Conservation (phyloP, 2,329 filamentous ascomycete species). For the Seiridium unicorne region DNA sequence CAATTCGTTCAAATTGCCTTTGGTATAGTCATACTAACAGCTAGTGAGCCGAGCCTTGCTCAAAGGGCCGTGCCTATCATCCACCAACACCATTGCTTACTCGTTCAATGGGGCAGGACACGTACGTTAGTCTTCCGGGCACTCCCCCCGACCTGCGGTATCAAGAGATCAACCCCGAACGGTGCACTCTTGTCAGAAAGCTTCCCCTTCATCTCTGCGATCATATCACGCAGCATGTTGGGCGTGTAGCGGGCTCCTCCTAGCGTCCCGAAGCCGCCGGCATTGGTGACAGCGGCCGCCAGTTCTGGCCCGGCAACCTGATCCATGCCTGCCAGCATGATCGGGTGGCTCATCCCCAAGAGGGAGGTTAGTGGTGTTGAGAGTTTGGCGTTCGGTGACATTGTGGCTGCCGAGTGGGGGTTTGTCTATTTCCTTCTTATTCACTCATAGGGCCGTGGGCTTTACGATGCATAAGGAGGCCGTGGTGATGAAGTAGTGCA, state of each 20-base stretch:
- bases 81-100: not conserved
- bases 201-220: conserved; percentile 84
- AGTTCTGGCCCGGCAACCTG: conserved; percentile 92
- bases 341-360: conserved; percentile 91
- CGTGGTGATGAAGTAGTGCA: too few relatives aligned
- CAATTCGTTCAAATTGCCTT: conserved; percentile 26
- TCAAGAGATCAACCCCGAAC: conserved; percentile 32
- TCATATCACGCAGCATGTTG: conserved; percentile 91
- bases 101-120: not conserved
- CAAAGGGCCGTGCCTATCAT: not conserved
- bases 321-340: conserved; percentile 97
- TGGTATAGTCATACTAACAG: conserved; percentile 26
- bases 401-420: too few relatives aligned
- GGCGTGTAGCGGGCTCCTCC: conserved; percentile 92
- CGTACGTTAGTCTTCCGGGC: conserved; percentile 28
- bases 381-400: too few relatives aligned
- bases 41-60: too few relatives aligned
- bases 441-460: too few relatives aligned
- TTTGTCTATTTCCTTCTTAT: too few relatives aligned
- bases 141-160: conserved; percentile 30
- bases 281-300: conserved; percentile 92
- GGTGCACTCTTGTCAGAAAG: conserved; percentile 78
- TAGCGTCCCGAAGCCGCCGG: conserved; percentile 90
- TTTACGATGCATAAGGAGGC: too few relatives aligned
- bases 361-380: conserved; percentile 83